These are phyloP conservation scores for Penicillium sclerotiorum DNA, from an alignment of 2,329 filamentous ascomycete species.

Conservation along the genomic window DNA sequence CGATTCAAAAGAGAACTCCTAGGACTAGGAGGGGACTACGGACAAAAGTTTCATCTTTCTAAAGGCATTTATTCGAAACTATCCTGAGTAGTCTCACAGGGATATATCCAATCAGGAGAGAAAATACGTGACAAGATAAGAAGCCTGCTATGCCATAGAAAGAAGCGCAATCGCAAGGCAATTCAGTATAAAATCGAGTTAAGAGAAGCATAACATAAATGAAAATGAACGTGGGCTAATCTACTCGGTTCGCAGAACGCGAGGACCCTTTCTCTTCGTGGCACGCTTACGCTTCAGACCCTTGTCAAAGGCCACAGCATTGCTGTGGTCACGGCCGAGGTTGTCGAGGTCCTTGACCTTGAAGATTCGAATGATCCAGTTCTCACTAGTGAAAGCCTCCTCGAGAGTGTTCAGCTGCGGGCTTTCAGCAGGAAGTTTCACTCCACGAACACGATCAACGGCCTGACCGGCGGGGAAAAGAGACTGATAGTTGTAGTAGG, in stretches of 20 bases:
- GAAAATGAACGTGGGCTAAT: slow-evolving; percentile 1
- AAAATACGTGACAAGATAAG: slow-evolving; percentile 13
- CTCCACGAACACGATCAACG: slow-evolving; percentile 82
- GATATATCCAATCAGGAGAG: slow-evolving; percentile 11
- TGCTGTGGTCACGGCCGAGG: slow-evolving; percentile 82
- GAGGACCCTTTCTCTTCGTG: slow-evolving; percentile 46
- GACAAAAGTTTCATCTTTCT: background rate
- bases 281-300: slow-evolving; percentile 57
- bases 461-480: slow-evolving; percentile 93
- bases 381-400: slow-evolving; percentile 98
- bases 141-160: slow-evolving; percentile 11
- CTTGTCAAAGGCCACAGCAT: slow-evolving; percentile 56
- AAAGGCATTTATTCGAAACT: slow-evolving; percentile 14
- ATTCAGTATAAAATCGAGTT: slow-evolving; percentile 13
- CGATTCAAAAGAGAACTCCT: no score
- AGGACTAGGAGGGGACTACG: no score
- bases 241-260: slow-evolving; percentile 49
- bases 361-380: slow-evolving; percentile 99
- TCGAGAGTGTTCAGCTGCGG: slow-evolving; percentile 87
- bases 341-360: slow-evolving; percentile 99
- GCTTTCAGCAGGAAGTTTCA: slow-evolving; percentile 76
- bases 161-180: slow-evolving; percentile 7
- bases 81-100: slow-evolving; percentile 7
- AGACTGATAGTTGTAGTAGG: slow-evolving; percentile 94
- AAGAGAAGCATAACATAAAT: slow-evolving; percentile 15